Evolutionary conservation across 306 rosid species (phyloP).

Genomic region (Astragalus glycyphyllos): DNA sequence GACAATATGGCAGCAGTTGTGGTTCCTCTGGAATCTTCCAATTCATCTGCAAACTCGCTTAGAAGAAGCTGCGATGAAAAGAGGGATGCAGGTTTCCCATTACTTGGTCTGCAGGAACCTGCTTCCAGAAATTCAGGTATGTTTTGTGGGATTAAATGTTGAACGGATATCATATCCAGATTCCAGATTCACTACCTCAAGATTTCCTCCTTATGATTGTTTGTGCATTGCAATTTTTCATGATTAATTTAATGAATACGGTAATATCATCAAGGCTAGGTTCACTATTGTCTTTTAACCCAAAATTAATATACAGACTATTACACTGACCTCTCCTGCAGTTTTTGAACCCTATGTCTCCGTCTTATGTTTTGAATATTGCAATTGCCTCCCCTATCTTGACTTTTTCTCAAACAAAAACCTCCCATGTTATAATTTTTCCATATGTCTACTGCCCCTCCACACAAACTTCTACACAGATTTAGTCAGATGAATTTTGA

Average conservation of each 20-base stretch:
- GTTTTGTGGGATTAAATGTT: conserved; percentile 38
- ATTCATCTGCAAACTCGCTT: conserved; percentile 44
- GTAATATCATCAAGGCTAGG: conserved; percentile 22
- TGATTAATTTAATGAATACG: conserved; percentile 28
- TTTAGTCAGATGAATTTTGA: neutral
- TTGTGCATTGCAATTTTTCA: conserved; percentile 17
- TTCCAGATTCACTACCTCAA: conserved; percentile 5
- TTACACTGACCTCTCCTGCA: conserved; percentile 20
- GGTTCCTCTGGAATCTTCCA: conserved; percentile 71
- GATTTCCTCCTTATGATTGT: conserved; percentile 24
- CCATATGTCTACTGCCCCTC: neutral
- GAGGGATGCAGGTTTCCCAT: conserved; percentile 48
- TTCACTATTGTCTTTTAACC: conserved; percentile 22
- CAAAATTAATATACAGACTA: conserved; percentile 23
- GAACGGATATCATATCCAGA: neutral
- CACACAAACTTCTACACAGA: neutral
- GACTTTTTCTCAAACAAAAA: neutral
- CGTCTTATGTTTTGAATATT: neutral
- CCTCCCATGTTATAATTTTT: conserved; percentile 3
- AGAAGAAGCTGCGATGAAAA: conserved; percentile 54
- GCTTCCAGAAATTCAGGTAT: conserved; percentile 63
- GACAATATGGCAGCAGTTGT: conserved; percentile 91
- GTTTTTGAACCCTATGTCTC: conserved; percentile 4
- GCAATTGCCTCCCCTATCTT: conserved; percentile 20
- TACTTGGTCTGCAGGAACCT: conserved; percentile 50